Evolutionary conservation across 2,329 filamentous ascomycete species (phyloP), one percentile per base, ranked within the genome.

Genomic region (Colletotrichum limetticola): DNA sequence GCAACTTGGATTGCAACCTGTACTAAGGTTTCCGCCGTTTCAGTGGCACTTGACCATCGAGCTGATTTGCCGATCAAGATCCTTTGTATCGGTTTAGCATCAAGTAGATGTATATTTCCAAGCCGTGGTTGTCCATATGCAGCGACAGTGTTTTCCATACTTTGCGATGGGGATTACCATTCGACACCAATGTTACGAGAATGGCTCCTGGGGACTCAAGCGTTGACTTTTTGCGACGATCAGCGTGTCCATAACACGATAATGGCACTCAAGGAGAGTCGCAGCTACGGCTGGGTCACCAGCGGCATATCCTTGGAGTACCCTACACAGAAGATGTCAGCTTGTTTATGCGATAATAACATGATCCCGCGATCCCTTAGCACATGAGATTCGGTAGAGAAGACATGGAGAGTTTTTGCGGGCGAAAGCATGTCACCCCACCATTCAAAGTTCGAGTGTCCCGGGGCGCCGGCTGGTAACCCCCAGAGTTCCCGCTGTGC

Each of bases 401-500:
- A 30, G 22, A 57, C 37, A 32, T 19, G 16, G 22, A 26, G 53
- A 53, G 16, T 55, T 32, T 59, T 35, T 26, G 30, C 14, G 16
- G 26, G 7, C 22, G 5, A 35, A 24, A 60, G 24, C 19, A 28
- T 65, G 24, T 32, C 32, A 26, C 19, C 22, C 53, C 30, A 9
- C 61, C 42, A 14, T 58, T 42, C 53, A 58, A 59, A 58, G 22
- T 70, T 19, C 30, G 53, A 12, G 46, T 46, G 35, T 55, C 22
- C 57, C 42, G 65, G 57, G 57, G 52, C 42, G 24, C 42, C 55
- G 68, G 52, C 12, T 66, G 26, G 42, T 19, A 11, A 42, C 19
- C 32, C 56, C 62, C 42, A 49, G 56, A 61, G 30, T 66, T 66
- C 56, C 42, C 56, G 14, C 35, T 6, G 35, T 46, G 42, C 62